These are phyloP conservation scores for Paecilomyces niveus DNA, from an alignment of 2,329 filamentous ascomycete genomes.

Conservation along the genomic window DNA sequence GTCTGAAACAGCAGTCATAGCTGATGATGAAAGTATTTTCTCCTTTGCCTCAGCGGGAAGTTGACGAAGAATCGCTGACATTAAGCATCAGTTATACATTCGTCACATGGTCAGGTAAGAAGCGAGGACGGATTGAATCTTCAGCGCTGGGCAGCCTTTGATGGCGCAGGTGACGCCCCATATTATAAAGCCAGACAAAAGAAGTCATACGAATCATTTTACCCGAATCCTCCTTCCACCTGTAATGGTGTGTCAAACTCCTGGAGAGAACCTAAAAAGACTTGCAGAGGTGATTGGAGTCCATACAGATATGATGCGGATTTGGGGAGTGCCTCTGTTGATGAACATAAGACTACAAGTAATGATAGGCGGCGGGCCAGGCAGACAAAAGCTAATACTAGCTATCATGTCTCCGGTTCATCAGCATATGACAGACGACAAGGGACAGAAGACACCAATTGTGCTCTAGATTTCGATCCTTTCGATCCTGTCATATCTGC, in stretches of 20 bases:
- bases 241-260: not conserved
- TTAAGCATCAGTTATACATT: not conserved
- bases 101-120: not conserved
- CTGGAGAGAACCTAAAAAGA: not conserved
- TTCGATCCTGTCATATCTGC: not conserved
- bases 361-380: not conserved
- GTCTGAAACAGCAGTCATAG: not conserved
- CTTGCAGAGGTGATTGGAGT: not conserved
- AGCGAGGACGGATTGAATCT: no score
- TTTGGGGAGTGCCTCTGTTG: not conserved
- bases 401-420: not conserved
- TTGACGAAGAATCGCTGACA: not conserved
- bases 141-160: not conserved
- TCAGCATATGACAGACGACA: not conserved
- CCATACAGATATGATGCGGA: not conserved
- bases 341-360: not conserved
- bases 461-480: not conserved
- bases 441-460: not conserved
- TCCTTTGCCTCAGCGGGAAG: not conserved
- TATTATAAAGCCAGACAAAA: not conserved
- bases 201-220: not conserved
- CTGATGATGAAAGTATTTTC: not conserved
- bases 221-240: not conserved
- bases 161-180: not conserved
- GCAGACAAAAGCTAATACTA: not conserved